Percentiles rank a stretch among this genome's conserved stretches.
phyloP scores from a whole-genome alignment of 441 rosid species.

The Pelargonium cotyledonis region DNA sequence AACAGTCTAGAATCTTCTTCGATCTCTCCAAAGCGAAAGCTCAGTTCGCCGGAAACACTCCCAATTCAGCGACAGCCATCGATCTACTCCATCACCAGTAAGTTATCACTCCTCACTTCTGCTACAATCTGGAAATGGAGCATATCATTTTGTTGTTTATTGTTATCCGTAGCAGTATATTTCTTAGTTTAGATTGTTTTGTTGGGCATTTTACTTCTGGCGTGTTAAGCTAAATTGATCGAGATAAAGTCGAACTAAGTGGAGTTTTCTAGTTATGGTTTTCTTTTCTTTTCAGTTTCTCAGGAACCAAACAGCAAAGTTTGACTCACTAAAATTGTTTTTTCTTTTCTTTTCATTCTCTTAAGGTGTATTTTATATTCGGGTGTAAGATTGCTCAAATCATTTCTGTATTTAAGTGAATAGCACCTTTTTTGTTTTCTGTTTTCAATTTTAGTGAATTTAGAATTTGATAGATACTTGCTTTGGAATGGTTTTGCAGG shows the following conservation, averaged over 20 bases:
- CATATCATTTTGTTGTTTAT: too few relatives aligned
- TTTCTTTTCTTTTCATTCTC: too few relatives aligned
- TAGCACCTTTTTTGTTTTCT: background rate
- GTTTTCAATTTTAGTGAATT: background rate
- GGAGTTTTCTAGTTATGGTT: too few relatives aligned
- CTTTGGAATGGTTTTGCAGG: slow-evolving; percentile 11
- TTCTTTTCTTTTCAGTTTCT: too few relatives aligned
- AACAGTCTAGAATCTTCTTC: slow-evolving; percentile 35
- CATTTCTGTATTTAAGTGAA: background rate
- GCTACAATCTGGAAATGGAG: too few relatives aligned
- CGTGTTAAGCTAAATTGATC: too few relatives aligned
- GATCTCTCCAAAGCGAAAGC: slow-evolving; percentile 19
- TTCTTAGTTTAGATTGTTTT: too few relatives aligned
- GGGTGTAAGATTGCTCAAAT: background rate
- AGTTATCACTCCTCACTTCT: background rate
- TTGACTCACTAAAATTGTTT: too few relatives aligned
- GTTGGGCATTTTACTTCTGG: too few relatives aligned
- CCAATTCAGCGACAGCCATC: background rate
- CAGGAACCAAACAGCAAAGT: too few relatives aligned
- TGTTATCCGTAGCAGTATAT: too few relatives aligned
- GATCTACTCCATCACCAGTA: background rate
- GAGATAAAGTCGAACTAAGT: too few relatives aligned
- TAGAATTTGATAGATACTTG: background rate
- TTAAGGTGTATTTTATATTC: background rate
- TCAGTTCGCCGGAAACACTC: background rate